A percentile compares a stretch with the other conserved stretches of the same genome.
Evolutionary conservation across 2,329 filamentous ascomycete species (phyloP).

Genomic region (Clarireedia sp.): DNA sequence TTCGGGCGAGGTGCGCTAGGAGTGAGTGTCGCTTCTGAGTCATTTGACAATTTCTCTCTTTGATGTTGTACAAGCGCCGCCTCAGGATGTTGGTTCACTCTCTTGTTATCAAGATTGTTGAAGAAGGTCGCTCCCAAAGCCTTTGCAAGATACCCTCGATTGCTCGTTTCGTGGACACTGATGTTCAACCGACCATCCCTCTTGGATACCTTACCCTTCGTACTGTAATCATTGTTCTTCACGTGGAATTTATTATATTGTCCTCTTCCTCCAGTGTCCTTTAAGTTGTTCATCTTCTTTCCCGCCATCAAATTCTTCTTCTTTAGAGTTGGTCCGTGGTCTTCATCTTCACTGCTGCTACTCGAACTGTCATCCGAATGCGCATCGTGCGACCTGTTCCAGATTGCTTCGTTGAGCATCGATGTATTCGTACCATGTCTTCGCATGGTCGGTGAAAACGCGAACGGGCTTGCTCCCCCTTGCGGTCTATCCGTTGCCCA

Average conservation of each 20-base stretch:
- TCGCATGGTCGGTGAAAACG: conserved; percentile 11
- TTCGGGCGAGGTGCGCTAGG: conserved; percentile 12
- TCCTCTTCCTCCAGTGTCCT: conserved; percentile 7
- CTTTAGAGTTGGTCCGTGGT: background rate
- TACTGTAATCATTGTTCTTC: conserved; percentile 56
- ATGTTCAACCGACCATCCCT: conserved; percentile 65
- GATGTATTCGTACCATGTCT: conserved; percentile 21
- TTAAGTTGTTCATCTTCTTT: background rate
- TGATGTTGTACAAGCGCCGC: background rate
- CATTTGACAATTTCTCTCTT: conserved; percentile 25
- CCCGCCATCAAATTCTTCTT: conserved; percentile 2
- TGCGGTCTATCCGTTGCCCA: conserved; percentile 23
- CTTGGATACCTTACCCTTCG: conserved; percentile 56
- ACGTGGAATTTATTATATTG: conserved; percentile 49
- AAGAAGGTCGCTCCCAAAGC: conserved; percentile 58
- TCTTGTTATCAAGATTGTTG: conserved; percentile 38
- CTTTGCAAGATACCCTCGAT: conserved; percentile 66
- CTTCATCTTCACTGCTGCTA: conserved; percentile 19
- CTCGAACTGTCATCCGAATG: conserved; percentile 9
- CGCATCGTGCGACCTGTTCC: conserved; percentile 12
- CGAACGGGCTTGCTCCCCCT: conserved; percentile 14
- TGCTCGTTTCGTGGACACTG: conserved; percentile 61
- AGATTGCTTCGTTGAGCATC: conserved; percentile 21
- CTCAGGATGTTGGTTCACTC: conserved; percentile 9
- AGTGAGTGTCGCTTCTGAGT: conserved; percentile 17